Evolutionary conservation across 164 flowering plant species (phyloP).

Genomic region (Vitis labrusca): DNA sequence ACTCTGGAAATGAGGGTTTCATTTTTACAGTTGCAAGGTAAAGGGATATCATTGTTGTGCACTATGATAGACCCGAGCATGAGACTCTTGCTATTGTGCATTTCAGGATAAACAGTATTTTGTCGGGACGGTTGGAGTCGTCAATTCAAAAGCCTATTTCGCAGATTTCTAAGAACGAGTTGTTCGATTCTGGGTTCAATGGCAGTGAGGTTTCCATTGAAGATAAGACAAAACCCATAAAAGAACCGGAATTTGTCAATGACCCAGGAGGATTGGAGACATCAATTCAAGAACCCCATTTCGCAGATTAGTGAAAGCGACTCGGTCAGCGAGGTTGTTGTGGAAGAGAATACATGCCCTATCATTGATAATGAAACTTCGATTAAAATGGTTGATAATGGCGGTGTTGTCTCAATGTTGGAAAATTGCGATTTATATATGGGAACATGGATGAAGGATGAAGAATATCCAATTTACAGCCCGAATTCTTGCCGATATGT

Average conservation of each 20-base stretch:
- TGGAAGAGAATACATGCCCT: slow-evolving; percentile 5
- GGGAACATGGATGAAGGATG: slow-evolving; percentile 81
- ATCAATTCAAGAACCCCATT: too few species aligned
- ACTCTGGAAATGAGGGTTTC: too few species aligned
- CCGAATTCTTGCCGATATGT: slow-evolving; percentile 83
- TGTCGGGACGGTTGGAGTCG: too few species aligned
- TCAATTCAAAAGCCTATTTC: not conserved
- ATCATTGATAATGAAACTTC: slow-evolving; percentile 5
- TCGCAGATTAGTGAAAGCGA: too few species aligned
- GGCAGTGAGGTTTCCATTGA: not conserved
- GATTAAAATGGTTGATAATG: slow-evolving; percentile 2
- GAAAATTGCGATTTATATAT: slow-evolving; percentile 55
- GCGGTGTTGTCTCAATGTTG: slow-evolving; percentile 1
- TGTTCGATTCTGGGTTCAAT: not conserved
- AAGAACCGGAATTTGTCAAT: too few species aligned
- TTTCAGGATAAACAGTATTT: too few species aligned
- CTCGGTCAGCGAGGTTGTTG: too few species aligned
- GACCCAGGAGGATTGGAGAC: too few species aligned
- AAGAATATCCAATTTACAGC: slow-evolving; percentile 60
- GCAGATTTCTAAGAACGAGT: not conserved
- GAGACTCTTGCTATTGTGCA: too few species aligned
- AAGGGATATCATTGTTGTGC: too few species aligned
- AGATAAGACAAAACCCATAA: not conserved
- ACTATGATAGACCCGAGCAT: too few species aligned
- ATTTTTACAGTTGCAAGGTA: too few species aligned